Percentiles rank a stretch among this genome's conserved stretches.
Conservation (phyloP, 23 red algal species). For the Gracilariopsis chorda region DNA sequence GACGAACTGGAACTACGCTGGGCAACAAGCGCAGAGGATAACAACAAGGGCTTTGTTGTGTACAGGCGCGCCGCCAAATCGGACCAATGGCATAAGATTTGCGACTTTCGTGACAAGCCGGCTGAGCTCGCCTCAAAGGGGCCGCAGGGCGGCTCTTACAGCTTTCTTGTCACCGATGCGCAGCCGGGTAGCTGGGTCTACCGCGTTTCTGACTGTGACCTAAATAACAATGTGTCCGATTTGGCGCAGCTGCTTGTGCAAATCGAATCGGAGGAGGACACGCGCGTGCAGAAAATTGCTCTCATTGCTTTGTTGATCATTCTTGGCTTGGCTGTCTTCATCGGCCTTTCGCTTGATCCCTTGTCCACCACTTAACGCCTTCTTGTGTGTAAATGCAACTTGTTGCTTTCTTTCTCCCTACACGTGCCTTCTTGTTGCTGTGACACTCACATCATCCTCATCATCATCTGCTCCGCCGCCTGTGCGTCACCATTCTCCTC, state of each 20-base stretch:
- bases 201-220: constrained; percentile 83
- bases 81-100: constrained; percentile 71
- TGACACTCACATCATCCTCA: background rate
- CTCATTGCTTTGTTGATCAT: constrained; percentile 62
- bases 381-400: background rate
- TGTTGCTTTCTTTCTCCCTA: background rate
- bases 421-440: background rate
- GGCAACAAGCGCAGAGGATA: constrained; percentile 78
- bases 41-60: constrained; percentile 88
- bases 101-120: constrained; percentile 79
- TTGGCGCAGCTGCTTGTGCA: constrained; percentile 83
- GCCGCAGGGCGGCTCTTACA: constrained; percentile 72
- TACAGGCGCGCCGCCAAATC: constrained; percentile 65
- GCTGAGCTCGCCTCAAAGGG: constrained; percentile 78
- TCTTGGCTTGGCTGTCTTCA: constrained; percentile 33
- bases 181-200: constrained; percentile 89
- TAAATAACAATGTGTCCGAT: constrained; percentile 68
- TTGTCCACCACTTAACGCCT: constrained; percentile 21
- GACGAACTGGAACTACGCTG: constrained; percentile 89
- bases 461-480: too few relatives aligned
- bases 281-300: constrained; percentile 63
- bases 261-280: constrained; percentile 73
- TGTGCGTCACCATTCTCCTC: too few relatives aligned
- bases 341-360: constrained; percentile 72
- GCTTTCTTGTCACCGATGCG: constrained; percentile 59